Conservation (phyloP, 305 asterid genomes). For the Ilex paraguariensis region DNA sequence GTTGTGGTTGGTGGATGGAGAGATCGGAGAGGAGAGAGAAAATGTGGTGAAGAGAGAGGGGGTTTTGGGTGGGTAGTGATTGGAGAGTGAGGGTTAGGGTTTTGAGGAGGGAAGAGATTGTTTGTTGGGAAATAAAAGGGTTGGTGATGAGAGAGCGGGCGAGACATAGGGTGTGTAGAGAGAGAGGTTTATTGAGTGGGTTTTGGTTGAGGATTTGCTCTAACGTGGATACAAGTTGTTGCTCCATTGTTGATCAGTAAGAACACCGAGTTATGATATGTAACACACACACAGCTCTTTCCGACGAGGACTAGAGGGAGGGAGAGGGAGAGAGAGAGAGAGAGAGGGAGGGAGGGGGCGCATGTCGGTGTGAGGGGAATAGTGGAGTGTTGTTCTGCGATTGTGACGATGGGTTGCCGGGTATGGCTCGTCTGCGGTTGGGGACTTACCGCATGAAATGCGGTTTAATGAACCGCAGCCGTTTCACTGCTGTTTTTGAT, state of each 20-base stretch:
- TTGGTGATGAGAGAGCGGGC: slow-evolving; percentile 56
- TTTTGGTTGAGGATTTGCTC: background rate
- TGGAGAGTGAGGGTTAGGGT: slow-evolving; percentile 40
- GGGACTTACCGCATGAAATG: no score
- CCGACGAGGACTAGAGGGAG: no score
- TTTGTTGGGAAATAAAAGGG: slow-evolving; percentile 49
- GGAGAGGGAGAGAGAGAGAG: no score
- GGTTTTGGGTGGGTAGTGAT: slow-evolving; percentile 15
- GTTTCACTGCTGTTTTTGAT: no score
- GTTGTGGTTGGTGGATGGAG: slow-evolving; percentile 36
- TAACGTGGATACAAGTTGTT: slow-evolving; percentile 13
- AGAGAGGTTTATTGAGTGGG: background rate
- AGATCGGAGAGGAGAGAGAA: slow-evolving; percentile 53
- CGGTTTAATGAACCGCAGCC: no score
- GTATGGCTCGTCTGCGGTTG: no score
- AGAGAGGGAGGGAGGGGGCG: no score
- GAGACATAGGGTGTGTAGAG: slow-evolving; percentile 11
- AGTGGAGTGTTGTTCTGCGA: no score
- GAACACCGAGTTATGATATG: no score
- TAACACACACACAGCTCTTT: no score
- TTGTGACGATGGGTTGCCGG: no score
- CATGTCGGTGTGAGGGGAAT: no score
- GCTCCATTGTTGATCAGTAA: slow-evolving; percentile 17
- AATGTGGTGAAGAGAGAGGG: slow-evolving; percentile 22
- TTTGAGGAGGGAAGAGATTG: slow-evolving; percentile 40